These are phyloP conservation scores for Gastroboletus turbinatus DNA, from an alignment of 1,284 basidiomycete species.

Conservation along the genomic window DNA sequence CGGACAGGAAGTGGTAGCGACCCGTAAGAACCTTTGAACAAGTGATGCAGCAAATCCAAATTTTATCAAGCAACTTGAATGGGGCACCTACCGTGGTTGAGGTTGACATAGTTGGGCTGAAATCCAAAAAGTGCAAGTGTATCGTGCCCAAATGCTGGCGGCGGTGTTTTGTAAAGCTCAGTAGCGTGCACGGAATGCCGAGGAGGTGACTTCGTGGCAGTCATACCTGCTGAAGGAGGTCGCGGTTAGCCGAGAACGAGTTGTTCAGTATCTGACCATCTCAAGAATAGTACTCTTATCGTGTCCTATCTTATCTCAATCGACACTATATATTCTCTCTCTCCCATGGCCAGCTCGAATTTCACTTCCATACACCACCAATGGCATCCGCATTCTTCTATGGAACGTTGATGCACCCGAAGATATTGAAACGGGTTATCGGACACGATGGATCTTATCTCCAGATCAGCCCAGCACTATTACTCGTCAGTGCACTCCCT, in stretches of 20 bases:
- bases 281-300: not conserved
- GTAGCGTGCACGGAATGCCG: not conserved
- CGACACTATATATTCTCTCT: not conserved
- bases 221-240: conserved; percentile 13
- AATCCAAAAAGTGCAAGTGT: conserved; percentile 55
- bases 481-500: conserved; percentile 39
- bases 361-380: not conserved
- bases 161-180: conserved; percentile 23
- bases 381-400: conserved; percentile 76
- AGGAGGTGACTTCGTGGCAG: not conserved
- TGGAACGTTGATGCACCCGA: conserved; percentile 78
- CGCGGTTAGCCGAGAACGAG: not conserved
- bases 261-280: not conserved
- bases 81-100: conserved; percentile 57
- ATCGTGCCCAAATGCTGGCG: conserved; percentile 53
- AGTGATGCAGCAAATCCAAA: not conserved
- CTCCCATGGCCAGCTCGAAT: not conserved
- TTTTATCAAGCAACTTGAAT: not conserved
- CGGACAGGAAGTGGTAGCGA: conserved; percentile 63
- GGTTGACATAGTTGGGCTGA: conserved; percentile 54
- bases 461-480: conserved; percentile 53
- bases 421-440: conserved; percentile 64
- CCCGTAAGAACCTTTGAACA: conserved; percentile 62
- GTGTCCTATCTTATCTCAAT: conserved; percentile 11
- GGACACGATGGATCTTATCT: conserved; percentile 56